phyloP scores from a whole-genome alignment of 176 grass and related monocot species.

The Rhynchospora pubera region DNA sequence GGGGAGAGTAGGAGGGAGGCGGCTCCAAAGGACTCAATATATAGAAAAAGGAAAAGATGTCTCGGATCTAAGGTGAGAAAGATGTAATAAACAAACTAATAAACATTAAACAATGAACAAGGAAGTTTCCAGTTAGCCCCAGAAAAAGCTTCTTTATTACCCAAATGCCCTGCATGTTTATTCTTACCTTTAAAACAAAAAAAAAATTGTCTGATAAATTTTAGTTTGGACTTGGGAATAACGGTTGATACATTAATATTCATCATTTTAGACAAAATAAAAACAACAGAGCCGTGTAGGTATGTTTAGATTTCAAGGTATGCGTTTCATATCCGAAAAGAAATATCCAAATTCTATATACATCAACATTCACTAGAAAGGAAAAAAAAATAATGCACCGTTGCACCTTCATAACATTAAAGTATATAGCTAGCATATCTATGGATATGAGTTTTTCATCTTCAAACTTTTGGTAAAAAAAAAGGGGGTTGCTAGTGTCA shows the following conservation, averaged over 20 bases:
- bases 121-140: neutral
- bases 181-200: neutral
- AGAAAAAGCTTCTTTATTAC: neutral
- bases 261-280: neutral
- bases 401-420: too few species aligned
- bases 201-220: neutral
- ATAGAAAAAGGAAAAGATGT: neutral
- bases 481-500: too few species aligned
- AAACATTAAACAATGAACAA: neutral
- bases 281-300: neutral
- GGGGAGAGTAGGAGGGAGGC: neutral
- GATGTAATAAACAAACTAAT: too few species aligned
- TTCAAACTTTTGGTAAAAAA: too few species aligned
- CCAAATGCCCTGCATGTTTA: neutral
- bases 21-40: neutral
- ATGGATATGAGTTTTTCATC: neutral
- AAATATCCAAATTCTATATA: too few species aligned
- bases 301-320: neutral
- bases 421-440: neutral
- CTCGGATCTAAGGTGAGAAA: too few species aligned
- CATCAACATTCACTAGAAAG: neutral
- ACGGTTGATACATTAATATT: neutral
- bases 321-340: neutral
- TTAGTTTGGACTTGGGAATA: neutral
- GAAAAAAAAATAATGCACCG: neutral